Conservation (phyloP, 2,329 filamentous ascomycete species). For the Coniella vitis region DNA sequence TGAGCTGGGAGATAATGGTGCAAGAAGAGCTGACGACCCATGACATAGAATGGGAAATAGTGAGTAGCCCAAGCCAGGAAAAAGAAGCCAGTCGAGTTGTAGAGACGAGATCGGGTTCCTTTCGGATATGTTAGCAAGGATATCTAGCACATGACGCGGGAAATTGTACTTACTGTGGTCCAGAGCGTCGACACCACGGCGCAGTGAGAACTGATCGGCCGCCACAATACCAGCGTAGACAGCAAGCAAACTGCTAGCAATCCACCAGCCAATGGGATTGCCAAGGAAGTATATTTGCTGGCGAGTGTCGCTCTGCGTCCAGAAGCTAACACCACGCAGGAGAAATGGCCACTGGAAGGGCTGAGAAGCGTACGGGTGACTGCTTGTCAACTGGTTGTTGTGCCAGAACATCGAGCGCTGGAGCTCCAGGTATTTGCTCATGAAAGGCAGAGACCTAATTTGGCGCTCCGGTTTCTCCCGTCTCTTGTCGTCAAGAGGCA, state of each 20-base stretch:
- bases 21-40: constrained; percentile 96
- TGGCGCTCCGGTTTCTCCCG: constrained; percentile 69
- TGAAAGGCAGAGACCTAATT: constrained; percentile 79
- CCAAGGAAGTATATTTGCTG: constrained; percentile 98
- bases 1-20: constrained; percentile 97
- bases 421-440: constrained; percentile 91
- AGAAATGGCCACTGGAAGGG: constrained; percentile 98
- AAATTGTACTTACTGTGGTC: constrained; percentile 70
- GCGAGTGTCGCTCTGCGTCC: constrained; percentile 91
- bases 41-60: constrained; percentile 95
- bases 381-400: constrained; percentile 96
- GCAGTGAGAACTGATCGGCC: constrained; percentile 87
- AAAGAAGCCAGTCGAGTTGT: constrained; percentile 98
- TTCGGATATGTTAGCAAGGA: constrained; percentile 25
- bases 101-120: constrained; percentile 87
- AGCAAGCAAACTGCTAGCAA: constrained; percentile 83
- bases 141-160: neutral
- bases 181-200: constrained; percentile 86
- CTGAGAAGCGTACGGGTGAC: constrained; percentile 90
- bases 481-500: constrained; percentile 65
- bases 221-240: constrained; percentile 88
- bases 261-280: constrained; percentile 96
- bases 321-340: constrained; percentile 95
- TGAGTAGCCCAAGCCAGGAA: constrained; percentile 97
- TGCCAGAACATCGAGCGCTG: constrained; percentile 99